Conservation (phyloP, 305 asterid genomes). For the Fraxinus paxiana region DNA sequence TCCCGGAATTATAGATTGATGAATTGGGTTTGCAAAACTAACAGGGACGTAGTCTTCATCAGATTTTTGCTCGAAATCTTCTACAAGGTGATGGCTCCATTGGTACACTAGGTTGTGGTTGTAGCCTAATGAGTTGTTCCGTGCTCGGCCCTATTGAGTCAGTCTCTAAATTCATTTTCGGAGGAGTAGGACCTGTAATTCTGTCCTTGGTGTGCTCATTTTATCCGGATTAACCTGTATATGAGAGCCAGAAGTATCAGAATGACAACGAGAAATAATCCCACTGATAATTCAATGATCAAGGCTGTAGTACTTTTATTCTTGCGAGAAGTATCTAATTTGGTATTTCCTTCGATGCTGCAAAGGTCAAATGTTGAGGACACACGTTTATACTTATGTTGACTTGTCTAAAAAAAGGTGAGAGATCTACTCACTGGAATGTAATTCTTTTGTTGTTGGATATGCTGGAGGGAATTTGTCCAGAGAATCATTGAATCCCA, state of each 20-base stretch:
- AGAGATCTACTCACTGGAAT: conserved; percentile 17
- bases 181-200: not conserved
- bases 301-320: conserved; percentile 7
- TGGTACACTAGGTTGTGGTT: conserved; percentile 2
- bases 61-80: not conserved
- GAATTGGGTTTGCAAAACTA: not conserved
- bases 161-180: not conserved
- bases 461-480: conserved; percentile 29
- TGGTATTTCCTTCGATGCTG: conserved; percentile 21
- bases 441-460: conserved; percentile 23
- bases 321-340: conserved; percentile 4
- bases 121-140: not conserved
- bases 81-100: not conserved
- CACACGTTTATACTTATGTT: not conserved
- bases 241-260: not conserved
- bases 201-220: conserved; percentile 2
- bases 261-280: conserved; percentile 4
- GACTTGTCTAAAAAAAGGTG: not conserved
- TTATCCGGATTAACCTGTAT: not conserved
- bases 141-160: not conserved
- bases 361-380: not conserved
- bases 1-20: conserved; percentile 9
- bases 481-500: conserved; percentile 27
- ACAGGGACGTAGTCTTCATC: conserved; percentile 7
- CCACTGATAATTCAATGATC: conserved; percentile 20